A percentile compares a stretch with the other conserved stretches of the same genome.
phyloP scores from a whole-genome alignment of 306 rosid genomes.

The Arachis hypogaea region DNA sequence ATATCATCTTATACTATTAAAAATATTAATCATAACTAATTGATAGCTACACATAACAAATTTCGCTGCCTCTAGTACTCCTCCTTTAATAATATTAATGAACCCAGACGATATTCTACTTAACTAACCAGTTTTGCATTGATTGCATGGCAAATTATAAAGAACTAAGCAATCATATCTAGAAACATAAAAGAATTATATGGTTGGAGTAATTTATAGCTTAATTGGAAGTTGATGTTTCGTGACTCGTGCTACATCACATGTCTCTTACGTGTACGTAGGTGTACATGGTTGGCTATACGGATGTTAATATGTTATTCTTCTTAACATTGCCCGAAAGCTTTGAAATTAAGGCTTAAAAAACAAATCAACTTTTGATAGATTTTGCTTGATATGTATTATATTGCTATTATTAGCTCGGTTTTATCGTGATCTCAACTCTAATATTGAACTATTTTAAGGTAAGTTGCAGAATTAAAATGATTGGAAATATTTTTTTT shows the following conservation, averaged over 20 bases:
- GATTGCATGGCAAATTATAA: slow-evolving; percentile 30
- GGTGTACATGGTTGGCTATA: neutral
- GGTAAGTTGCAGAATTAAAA: too few species aligned
- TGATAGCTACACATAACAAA: too few species aligned
- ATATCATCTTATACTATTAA: too few species aligned
- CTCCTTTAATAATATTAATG: neutral
- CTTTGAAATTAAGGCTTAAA: neutral
- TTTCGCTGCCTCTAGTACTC: too few species aligned
- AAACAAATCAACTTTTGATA: too few species aligned
- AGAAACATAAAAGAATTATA: neutral
- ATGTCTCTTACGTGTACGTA: neutral
- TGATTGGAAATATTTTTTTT: too few species aligned
- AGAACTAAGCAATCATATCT: neutral
- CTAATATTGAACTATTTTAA: too few species aligned
- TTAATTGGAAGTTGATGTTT: neutral
- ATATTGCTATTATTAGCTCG: too few species aligned
- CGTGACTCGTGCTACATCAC: neutral
- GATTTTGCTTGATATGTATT: too few species aligned
- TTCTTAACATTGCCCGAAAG: neutral
- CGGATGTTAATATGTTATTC: neutral
- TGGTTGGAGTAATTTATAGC: neutral
- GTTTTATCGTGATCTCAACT: too few species aligned
- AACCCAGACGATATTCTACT: neutral
- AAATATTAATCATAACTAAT: too few species aligned
- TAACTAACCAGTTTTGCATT: slow-evolving; percentile 17